Percentiles rank a stretch among this genome's conserved stretches.
phyloP scores from a whole-genome alignment of 176 grass and related monocot genomes.

The Oryza glumipatula region DNA sequence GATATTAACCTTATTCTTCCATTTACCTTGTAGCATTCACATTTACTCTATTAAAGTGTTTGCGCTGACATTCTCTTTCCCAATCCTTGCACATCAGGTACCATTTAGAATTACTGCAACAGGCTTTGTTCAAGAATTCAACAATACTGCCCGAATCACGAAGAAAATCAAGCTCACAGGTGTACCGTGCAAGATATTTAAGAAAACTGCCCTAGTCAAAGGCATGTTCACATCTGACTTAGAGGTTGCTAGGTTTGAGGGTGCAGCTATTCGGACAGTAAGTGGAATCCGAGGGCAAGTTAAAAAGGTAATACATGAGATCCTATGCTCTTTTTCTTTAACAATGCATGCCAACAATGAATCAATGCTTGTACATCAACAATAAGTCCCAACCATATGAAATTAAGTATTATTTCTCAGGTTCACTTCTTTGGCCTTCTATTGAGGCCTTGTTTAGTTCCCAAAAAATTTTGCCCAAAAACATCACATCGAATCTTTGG shows the following conservation, averaged over 20 bases:
- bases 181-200: slow-evolving; percentile 92
- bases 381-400: not conserved
- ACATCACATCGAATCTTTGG: no score
- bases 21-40: not conserved
- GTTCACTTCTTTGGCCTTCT: not conserved
- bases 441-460: not conserved
- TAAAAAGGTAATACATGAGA: slow-evolving; percentile 78
- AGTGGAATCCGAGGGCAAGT: slow-evolving; percentile 94
- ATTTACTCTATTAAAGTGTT: slow-evolving; percentile 12
- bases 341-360: not conserved
- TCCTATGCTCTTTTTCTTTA: slow-evolving; percentile 15
- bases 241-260: slow-evolving; percentile 98
- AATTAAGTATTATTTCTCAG: not conserved
- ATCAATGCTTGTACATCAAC: not conserved
- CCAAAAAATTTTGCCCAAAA: no score
- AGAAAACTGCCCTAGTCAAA: slow-evolving; percentile 92
- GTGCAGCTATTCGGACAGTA: slow-evolving; percentile 82
- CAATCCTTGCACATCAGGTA: slow-evolving; percentile 56
- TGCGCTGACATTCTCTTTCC: slow-evolving; percentile 31
- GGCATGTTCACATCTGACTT: slow-evolving; percentile 98
- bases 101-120: slow-evolving; percentile 80
- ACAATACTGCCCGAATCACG: slow-evolving; percentile 85
- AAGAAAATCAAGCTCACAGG: slow-evolving; percentile 97
- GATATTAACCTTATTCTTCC: not conserved
- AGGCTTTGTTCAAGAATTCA: slow-evolving; percentile 95